Evolutionary conservation across 805 yeast genomes (phyloP), one percentile per base, ranked within the genome.

Genomic region (Kluyveromyces lactis): DNA sequence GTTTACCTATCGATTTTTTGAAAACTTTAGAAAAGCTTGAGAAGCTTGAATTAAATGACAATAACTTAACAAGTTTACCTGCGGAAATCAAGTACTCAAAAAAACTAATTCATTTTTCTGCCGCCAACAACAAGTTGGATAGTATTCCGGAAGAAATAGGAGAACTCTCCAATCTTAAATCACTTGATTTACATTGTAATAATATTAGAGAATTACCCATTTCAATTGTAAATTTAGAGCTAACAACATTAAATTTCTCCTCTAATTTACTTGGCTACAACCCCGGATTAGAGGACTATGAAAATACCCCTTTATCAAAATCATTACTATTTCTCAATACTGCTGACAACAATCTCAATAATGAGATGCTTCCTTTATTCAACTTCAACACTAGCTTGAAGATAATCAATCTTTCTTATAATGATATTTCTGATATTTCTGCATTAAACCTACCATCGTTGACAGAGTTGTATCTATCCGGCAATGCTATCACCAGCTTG

Each of bases 261-360:
- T 82, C 94, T 0, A 86, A 86, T 50, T 66, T 79, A 46, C 63
- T 84, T 21, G 75, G 75, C 19, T 51, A 40, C 29, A 48, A 51
- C 11, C 39, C 56, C 4, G 50, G 51, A 26, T 36, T 30, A 17
- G 26, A 41, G 10, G 36, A 31, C 7, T 30, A 21, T 48, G 55
- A 13, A 49, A 42, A 16, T 30, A 50, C 2, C 47, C 71, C 0
- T 24, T 51, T 76, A 36, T 69, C 79, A 1, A 71, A 70, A 38
- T 70, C 75, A 23, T 64, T 87, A 42, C 59, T 71, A 40, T 63
- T 67, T 18, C 70, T 92, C 28, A 72, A 77, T 29, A 66, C 86
- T 30, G 83, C 92, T 11, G 97, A 90, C 55, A 92, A 92, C 57
- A 79, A 86, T 46, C 69, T 92, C 26, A 73, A 71, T 18, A 96